Evolutionary conservation across 371 early-diverging fungal species (phyloP).

Genomic region (Coemansia sp.): DNA sequence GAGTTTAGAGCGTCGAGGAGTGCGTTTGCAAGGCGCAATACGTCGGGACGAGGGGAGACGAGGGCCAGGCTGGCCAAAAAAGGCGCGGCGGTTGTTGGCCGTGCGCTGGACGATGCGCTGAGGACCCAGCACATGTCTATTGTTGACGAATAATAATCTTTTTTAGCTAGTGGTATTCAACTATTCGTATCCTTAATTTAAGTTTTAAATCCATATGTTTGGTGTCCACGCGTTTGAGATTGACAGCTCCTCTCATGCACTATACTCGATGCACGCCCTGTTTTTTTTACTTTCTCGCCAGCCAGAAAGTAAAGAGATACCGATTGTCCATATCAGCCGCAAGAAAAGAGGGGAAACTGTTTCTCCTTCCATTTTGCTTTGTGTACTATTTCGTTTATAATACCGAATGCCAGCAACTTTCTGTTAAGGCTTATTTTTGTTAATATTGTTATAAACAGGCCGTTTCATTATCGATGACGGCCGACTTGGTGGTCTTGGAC

Average conservation of each 20-base stretch:
- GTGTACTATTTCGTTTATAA: slow-evolving; percentile 8
- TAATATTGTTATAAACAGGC: too few species aligned
- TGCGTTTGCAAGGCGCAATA: slow-evolving; percentile 3
- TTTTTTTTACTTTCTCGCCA: background rate
- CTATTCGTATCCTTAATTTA: background rate
- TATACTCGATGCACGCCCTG: background rate
- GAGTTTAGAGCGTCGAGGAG: slow-evolving; percentile 3
- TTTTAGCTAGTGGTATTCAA: background rate
- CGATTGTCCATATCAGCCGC: background rate
- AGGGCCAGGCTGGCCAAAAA: slow-evolving; percentile 1
- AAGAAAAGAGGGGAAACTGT: background rate
- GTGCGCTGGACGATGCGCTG: slow-evolving; percentile 23
- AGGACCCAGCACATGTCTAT: slow-evolving; percentile 13
- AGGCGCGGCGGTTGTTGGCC: slow-evolving; percentile 14
- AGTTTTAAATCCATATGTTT: background rate
- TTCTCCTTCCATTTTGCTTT: background rate
- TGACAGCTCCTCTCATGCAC: background rate
- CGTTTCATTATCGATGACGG: slow-evolving; percentile 12
- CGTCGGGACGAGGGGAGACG: too few species aligned
- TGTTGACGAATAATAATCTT: slow-evolving; percentile 9
- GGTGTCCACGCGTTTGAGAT: background rate
- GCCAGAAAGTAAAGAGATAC: background rate
- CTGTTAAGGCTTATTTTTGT: background rate
- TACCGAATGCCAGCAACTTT: background rate
- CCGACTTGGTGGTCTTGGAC: slow-evolving; percentile 42